Evolutionary conservation across 176 grass and related monocot genomes (phyloP), one percentile per base, ranked within the genome.

Genomic region (Oryza punctata): DNA sequence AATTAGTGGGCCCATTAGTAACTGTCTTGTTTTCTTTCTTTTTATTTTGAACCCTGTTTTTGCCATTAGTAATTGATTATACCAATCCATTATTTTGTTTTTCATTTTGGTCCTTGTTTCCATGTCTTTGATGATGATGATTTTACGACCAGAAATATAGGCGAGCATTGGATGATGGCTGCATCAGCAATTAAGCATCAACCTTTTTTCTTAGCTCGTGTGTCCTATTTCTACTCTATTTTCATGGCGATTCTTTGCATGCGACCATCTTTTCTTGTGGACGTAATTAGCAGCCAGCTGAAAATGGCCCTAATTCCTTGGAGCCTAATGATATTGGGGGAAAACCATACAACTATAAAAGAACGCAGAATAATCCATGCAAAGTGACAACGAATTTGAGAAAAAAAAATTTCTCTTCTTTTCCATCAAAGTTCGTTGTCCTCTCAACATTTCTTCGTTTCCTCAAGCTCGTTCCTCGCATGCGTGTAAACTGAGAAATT

Each of bases 281-380:
- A 82, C 29, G 78, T 60, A 84, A 88, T 67, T 88, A 79, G 75
- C 29, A 45, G 19, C 50, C 59, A 77, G 67, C 23, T 78, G 75
- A 84, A 18, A 65, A 38, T 8, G 37, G 0, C 60, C 67, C 80
- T 16, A 59, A 59, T 75, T 57, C 44, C 38, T 81, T 83, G 33
- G 15, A 49, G 19, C 41, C 5, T 65, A 41, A 47, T 73, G 77
- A 14, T 52, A 41, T 26, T 33, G 4, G 66, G 66, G 66, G 52
- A 26, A 84, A 72, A 73, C 54, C 21, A 67, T 75, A 27, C 26
- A 49, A 35, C 47, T 32, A 67, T 19, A 57, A 57, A 57, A 33
- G 12, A 33, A 21, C 4, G 8, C 12, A 65, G 4, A 44, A 44
- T 27, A 25, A 29, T 72, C 49, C n/a, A 61, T 28, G 40, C 24